These are phyloP conservation scores for Trichoderma simmonsii DNA, from an alignment of 2,329 filamentous ascomycete species.

Conservation along the genomic window DNA sequence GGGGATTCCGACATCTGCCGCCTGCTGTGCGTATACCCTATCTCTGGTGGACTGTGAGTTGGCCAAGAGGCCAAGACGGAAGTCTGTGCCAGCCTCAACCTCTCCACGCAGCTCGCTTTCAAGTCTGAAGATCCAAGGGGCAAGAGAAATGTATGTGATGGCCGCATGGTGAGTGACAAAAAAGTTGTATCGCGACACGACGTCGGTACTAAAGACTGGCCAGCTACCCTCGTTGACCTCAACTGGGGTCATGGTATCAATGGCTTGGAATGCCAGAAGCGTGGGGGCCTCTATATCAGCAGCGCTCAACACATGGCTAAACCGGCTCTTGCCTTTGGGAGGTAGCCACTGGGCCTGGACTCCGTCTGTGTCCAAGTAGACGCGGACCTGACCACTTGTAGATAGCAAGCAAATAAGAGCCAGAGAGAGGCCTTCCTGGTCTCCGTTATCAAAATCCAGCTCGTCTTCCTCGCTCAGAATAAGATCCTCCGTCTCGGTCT, in stretches of 20 bases:
- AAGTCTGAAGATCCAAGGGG: slow-evolving; percentile 62
- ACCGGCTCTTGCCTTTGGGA: slow-evolving; percentile 50
- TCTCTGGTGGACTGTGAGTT: slow-evolving; percentile 58
- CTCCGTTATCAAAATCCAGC: slow-evolving; percentile 53
- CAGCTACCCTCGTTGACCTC: slow-evolving; percentile 57
- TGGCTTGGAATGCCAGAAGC: slow-evolving; percentile 59
- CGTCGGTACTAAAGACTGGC: slow-evolving; percentile 61
- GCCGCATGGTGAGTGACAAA: slow-evolving; percentile 60
- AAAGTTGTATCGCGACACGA: slow-evolving; percentile 60
- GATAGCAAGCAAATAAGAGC: slow-evolving; percentile 59
- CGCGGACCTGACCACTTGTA: slow-evolving; percentile 57
- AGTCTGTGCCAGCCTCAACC: slow-evolving; percentile 57
- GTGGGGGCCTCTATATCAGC: slow-evolving; percentile 42
- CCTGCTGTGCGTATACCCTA: slow-evolving; percentile 53
- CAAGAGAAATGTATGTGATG: slow-evolving; percentile 58
- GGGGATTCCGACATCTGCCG: slow-evolving; percentile 44
- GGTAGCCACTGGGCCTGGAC: slow-evolving; percentile 66
- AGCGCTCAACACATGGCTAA: slow-evolving; percentile 36
- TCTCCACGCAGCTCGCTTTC: slow-evolving; percentile 58
- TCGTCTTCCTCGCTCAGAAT: slow-evolving; percentile 65
- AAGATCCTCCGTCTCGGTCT: slow-evolving; percentile 56
- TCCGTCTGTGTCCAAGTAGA: slow-evolving; percentile 60
- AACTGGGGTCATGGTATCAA: slow-evolving; percentile 55
- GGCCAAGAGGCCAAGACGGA: slow-evolving; percentile 58
- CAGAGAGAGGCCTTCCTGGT: slow-evolving; percentile 59